phyloP scores from a whole-genome alignment of 192 early-diverging fungal species.

The Backusella liffmaniae region DNA sequence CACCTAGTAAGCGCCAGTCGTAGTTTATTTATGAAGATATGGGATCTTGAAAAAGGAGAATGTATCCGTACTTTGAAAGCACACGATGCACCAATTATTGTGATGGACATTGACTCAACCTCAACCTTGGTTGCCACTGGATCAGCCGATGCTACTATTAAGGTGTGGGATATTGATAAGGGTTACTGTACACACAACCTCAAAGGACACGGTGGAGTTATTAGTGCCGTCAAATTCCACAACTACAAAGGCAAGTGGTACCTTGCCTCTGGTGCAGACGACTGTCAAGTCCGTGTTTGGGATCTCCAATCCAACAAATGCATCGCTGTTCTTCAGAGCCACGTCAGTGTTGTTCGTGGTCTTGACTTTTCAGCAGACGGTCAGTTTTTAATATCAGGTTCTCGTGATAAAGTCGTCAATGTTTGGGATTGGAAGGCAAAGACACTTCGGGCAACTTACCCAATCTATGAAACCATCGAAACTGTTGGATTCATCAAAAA shows the following conservation, averaged over 20 bases:
- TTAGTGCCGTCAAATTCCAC: conserved; percentile 85
- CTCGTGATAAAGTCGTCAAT: conserved; percentile 89
- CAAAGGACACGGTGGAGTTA: conserved; percentile 86
- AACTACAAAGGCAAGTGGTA: conserved; percentile 55
- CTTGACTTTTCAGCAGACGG: conserved; percentile 79
- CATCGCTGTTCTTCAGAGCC: conserved; percentile 72
- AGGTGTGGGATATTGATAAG: conserved; percentile 93
- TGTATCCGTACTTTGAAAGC: conserved; percentile 74
- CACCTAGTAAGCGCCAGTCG: conserved; percentile 81
- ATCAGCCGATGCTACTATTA: conserved; percentile 91
- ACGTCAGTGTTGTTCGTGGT: conserved; percentile 90
- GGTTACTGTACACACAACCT: conserved; percentile 96
- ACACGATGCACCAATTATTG: conserved; percentile 90
- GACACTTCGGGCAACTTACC: conserved; percentile 74
- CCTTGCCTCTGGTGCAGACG: conserved; percentile 88
- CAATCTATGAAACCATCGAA: conserved; percentile 87
- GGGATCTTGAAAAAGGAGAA: conserved; percentile 66
- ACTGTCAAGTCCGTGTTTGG: conserved; percentile 91
- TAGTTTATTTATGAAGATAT: conserved; percentile 75
- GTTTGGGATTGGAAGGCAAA: conserved; percentile 78
- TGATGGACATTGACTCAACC: conserved; percentile 87
- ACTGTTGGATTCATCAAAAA: conserved; percentile 71
- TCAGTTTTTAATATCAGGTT: conserved; percentile 72
- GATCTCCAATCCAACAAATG: conserved; percentile 75
- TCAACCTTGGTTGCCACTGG: conserved; percentile 95